Conservation (phyloP, 2,329 filamentous ascomycete genomes). For the Metarhizium album region DNA sequence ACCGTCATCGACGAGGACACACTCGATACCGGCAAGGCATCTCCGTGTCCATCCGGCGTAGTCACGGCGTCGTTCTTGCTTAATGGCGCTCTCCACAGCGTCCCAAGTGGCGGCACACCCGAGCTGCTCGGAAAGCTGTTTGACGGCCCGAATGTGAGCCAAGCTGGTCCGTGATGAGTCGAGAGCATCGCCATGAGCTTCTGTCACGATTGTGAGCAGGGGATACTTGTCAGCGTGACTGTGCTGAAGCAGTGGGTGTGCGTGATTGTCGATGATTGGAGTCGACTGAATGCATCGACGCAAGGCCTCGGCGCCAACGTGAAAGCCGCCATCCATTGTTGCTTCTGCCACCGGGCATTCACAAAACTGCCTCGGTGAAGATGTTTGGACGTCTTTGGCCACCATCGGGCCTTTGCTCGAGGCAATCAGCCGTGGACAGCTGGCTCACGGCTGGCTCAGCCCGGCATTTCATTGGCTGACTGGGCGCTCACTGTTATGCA, state of each 20-base stretch:
- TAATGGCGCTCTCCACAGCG: constrained; percentile 33
- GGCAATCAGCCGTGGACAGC: too few species aligned
- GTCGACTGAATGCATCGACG: constrained; percentile 34
- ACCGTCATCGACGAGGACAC: constrained; percentile 69
- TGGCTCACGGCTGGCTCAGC: too few species aligned
- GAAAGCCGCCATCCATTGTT: constrained; percentile 2
- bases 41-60: constrained; percentile 47
- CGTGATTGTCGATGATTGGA: constrained; percentile 65
- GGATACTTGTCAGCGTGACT: constrained; percentile 35
- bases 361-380: background rate
- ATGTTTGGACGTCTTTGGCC: background rate
- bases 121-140: constrained; percentile 56
- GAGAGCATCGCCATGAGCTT: constrained; percentile 61
- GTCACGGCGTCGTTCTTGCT: constrained; percentile 29
- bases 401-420: too few species aligned
- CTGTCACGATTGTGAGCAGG: constrained; percentile 54
- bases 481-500: too few species aligned
- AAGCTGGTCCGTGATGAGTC: constrained; percentile 50
- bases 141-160: constrained; percentile 58
- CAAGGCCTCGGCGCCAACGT: constrained; percentile 13
- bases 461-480: too few species aligned
- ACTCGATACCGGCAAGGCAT: constrained; percentile 64
- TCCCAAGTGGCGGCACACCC: constrained; percentile 54
- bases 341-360: background rate
- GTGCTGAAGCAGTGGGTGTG: constrained; percentile 54